These are phyloP conservation scores for Mycena haematopus DNA, from an alignment of 768 basidiomycete genomes.

Conservation along the genomic window DNA sequence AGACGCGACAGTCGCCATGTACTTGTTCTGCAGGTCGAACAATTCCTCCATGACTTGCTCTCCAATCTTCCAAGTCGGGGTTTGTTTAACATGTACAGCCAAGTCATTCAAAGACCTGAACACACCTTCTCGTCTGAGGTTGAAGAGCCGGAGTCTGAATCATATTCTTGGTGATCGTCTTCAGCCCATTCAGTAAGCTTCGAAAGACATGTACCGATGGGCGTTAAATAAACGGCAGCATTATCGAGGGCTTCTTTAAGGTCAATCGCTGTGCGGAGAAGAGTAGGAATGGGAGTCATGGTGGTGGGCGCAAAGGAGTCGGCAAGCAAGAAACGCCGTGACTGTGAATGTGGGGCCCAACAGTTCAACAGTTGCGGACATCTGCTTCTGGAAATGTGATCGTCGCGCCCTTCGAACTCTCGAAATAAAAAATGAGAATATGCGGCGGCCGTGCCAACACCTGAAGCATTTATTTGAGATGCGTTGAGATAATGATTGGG, in stretches of 20 bases:
- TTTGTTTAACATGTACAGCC: neutral
- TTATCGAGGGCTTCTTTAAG: conserved; percentile 13
- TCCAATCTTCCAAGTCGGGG: neutral
- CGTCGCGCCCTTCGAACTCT: no score
- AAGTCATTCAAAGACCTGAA: conserved; percentile 1
- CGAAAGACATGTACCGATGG: conserved; percentile 11
- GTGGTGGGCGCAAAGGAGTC: no score
- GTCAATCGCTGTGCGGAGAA: conserved; percentile 20
- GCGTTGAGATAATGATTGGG: no score
- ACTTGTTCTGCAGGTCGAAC: neutral
- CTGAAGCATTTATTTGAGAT: no score
- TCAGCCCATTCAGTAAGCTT: conserved; percentile 13
- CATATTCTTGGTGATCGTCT: conserved; percentile 4
- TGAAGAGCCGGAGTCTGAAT: neutral
- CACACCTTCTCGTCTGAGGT: neutral
- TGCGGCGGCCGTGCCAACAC: no score
- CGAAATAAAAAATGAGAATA: no score
- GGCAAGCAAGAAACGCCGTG: no score
- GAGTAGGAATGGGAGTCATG: conserved; percentile 9
- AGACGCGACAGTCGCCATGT: neutral
- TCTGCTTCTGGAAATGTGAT: no score
- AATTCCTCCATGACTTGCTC: conserved; percentile 1
- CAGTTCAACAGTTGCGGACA: no score
- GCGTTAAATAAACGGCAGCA: conserved; percentile 9
- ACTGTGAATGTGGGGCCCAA: no score